A percentile compares a stretch with the other conserved stretches of the same genome.
These are phyloP conservation scores for Rosa rugosa DNA, from an alignment of 306 rosid genomes.

Conservation along the genomic window DNA sequence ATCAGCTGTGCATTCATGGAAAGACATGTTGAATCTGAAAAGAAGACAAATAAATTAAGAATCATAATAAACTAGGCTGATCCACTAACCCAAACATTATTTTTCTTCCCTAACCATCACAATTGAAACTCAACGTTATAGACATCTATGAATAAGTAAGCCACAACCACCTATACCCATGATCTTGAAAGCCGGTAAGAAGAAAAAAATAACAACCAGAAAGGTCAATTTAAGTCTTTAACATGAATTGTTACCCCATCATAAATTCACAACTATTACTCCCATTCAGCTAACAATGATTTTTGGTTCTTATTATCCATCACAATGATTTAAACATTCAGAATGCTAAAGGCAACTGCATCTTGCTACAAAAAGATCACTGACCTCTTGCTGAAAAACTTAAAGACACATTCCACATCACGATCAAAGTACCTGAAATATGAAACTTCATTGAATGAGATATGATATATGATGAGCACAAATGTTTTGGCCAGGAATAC, in stretches of 20 bases:
- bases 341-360: constrained; percentile 9
- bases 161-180: background rate
- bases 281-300: background rate
- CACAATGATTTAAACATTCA: background rate
- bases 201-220: background rate
- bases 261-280: background rate
- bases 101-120: background rate
- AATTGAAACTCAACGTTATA: background rate
- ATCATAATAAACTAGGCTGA: background rate
- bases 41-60: constrained; percentile 4
- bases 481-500: background rate
- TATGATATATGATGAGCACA: background rate
- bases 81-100: background rate
- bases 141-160: background rate
- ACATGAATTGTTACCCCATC: background rate
- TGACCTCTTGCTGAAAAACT: constrained; percentile 84
- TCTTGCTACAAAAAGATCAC: constrained; percentile 21
- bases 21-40: constrained; percentile 69
- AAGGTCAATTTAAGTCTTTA: background rate
- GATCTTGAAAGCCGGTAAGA: background rate
- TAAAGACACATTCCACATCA: constrained; percentile 86
- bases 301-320: background rate
- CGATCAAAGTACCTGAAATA: constrained; percentile 93
- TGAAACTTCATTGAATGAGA: constrained; percentile 21
- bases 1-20: constrained; percentile 58